Conservation (phyloP, 129 eudicot genomes). For the Solidago caesia region DNA sequence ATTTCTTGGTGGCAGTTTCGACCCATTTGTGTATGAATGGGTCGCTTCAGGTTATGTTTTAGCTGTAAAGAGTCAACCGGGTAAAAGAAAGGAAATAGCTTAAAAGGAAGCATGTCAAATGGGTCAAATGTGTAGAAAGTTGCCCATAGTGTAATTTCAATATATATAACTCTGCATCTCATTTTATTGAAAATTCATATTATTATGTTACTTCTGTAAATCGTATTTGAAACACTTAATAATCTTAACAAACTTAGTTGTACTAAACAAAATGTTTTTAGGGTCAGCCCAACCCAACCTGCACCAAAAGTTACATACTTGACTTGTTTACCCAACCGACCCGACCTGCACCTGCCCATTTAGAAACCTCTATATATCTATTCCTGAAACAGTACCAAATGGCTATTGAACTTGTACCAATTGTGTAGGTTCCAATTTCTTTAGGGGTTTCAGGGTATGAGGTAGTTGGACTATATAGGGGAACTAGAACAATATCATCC, state of each 20-base stretch:
- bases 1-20: no score
- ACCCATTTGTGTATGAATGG: no score
- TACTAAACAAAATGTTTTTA: neutral
- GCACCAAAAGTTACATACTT: neutral
- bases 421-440: slow-evolving; percentile 70
- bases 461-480: slow-evolving; percentile 67
- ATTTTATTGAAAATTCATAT: no score
- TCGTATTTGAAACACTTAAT: neutral
- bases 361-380: neutral
- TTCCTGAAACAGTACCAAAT: neutral
- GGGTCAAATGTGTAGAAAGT: no score
- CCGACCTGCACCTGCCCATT: neutral
- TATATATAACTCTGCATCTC: no score
- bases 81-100: no score
- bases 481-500: slow-evolving; percentile 65
- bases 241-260: neutral
- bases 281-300: neutral
- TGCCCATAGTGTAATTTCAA: no score
- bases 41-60: no score
- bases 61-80: no score
- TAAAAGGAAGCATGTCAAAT: no score
- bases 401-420: neutral
- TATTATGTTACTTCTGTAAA: no score
- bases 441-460: slow-evolving; percentile 74
- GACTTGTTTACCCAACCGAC: neutral